phyloP scores from a whole-genome alignment of 1,139 yeast species.

The Suhomyces yuchorum region DNA sequence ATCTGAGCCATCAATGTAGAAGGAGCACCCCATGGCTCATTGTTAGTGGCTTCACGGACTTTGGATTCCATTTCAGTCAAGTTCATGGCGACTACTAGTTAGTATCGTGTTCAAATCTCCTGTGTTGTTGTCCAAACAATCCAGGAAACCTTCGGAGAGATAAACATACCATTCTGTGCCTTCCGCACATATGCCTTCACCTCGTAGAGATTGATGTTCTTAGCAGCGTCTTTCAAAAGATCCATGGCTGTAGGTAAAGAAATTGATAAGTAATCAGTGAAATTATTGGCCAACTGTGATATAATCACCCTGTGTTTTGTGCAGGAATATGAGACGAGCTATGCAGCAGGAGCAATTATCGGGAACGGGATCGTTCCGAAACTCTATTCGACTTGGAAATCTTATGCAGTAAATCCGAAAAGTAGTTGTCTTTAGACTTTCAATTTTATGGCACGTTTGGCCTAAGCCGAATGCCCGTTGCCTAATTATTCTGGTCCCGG shows the following conservation, averaged over 20 bases:
- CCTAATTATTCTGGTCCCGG: background rate
- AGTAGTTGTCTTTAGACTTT: too few relatives aligned
- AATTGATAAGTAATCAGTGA: conserved; percentile 4
- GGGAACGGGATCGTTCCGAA: background rate
- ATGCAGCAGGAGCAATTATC: background rate
- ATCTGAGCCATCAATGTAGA: conserved; percentile 90
- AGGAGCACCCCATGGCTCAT: conserved; percentile 99
- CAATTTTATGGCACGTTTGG: background rate
- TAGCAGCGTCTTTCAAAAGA: conserved; percentile 67
- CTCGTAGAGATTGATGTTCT: conserved; percentile 87
- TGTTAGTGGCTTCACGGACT: conserved; percentile 96
- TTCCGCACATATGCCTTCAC: conserved; percentile 97
- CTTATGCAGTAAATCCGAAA: background rate
- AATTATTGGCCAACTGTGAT: conserved; percentile 11
- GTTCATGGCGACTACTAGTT: conserved; percentile 69
- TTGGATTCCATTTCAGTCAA: conserved; percentile 94
- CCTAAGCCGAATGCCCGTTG: background rate
- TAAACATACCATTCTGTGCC: conserved; percentile 79
- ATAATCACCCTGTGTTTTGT: conserved; percentile 7
- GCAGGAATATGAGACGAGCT: conserved; percentile 7
- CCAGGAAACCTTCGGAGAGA: background rate
- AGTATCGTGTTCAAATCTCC: conserved; percentile 8
- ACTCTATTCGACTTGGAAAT: background rate
- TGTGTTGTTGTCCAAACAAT: background rate
- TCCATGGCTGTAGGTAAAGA: conserved; percentile 46